phyloP scores from a whole-genome alignment of 345 rosid genomes.

The Moricandia arvensis region DNA sequence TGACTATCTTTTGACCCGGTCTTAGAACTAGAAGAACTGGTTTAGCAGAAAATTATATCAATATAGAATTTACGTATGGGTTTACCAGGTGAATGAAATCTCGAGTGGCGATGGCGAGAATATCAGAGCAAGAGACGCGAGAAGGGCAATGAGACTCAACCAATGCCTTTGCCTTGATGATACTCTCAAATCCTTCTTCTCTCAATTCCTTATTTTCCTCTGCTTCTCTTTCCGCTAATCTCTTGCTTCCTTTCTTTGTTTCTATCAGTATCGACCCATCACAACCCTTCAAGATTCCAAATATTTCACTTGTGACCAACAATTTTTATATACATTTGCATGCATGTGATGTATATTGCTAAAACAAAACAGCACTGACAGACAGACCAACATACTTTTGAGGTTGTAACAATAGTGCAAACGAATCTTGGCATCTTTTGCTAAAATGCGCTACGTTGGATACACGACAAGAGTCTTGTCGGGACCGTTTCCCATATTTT shows the following conservation, averaged over 20 bases:
- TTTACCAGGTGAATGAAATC: conserved; percentile 49
- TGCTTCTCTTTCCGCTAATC: conserved; percentile 75
- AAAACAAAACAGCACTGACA: not conserved
- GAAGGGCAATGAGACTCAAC: conserved; percentile 83
- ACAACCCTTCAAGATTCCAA: conserved; percentile 59
- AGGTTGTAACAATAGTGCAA: not conserved
- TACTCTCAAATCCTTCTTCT: conserved; percentile 58
- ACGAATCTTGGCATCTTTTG: not conserved
- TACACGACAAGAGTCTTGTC: conserved; percentile 1
- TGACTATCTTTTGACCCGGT: not conserved
- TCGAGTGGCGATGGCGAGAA: conserved; percentile 83
- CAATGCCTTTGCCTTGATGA: conserved; percentile 62
- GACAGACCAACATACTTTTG: not conserved
- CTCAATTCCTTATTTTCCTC: conserved; percentile 63
- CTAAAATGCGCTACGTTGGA: conserved; percentile 5
- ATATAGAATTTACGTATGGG: not conserved
- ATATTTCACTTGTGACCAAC: not conserved
- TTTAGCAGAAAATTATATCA: not conserved
- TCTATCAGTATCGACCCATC: conserved; percentile 75
- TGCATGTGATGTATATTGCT: not conserved
- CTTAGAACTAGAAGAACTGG: not conserved
- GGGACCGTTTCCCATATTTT: not conserved
- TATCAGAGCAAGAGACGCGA: conserved; percentile 82
- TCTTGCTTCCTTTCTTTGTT: conserved; percentile 56
- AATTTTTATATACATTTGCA: not conserved